phyloP scores from a whole-genome alignment of 768 basidiomycete genomes.

The Strobilomyces echinocephalus region DNA sequence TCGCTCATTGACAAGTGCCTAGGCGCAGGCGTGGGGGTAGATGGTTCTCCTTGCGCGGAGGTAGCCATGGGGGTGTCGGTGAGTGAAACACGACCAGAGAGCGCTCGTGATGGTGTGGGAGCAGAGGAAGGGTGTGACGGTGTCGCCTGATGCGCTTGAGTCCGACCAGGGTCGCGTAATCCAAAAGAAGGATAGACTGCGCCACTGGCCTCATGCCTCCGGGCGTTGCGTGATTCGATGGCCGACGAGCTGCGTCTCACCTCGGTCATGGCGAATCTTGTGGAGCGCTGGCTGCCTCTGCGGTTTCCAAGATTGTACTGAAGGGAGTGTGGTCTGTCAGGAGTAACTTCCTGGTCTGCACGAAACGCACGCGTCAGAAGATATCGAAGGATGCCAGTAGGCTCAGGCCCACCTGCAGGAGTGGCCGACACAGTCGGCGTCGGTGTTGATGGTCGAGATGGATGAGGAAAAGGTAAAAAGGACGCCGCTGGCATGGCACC shows the following conservation, averaged over 20 bases:
- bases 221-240: conserved; percentile 17
- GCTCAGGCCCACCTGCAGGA: conserved; percentile 18
- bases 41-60: conserved; percentile 22
- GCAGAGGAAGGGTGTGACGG: conserved; percentile 13
- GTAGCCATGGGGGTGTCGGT: conserved; percentile 9
- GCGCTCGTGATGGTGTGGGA: conserved; percentile 18
- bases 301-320: conserved; percentile 13
- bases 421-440: conserved; percentile 23
- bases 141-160: conserved; percentile 5
- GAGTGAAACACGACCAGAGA: conserved; percentile 9
- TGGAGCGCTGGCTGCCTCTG: conserved; percentile 12
- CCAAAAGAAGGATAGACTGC: conserved; percentile 13
- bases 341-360: conserved; percentile 16
- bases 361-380: neutral
- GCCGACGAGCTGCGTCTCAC: conserved; percentile 27
- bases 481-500: conserved; percentile 15
- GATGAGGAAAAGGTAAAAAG: conserved; percentile 30
- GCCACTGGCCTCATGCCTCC: conserved; percentile 15
- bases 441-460: conserved; percentile 18
- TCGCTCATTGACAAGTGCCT: conserved; percentile 27
- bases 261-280: conserved; percentile 10
- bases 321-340: conserved; percentile 20
- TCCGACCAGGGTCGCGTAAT: conserved; percentile 13
- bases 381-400: too few species aligned
- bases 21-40: conserved; percentile 31